Evolutionary conservation across 257 asterid genomes (phyloP), one percentile per base, ranked within the genome.

Genomic region (Scutellaria minor): DNA sequence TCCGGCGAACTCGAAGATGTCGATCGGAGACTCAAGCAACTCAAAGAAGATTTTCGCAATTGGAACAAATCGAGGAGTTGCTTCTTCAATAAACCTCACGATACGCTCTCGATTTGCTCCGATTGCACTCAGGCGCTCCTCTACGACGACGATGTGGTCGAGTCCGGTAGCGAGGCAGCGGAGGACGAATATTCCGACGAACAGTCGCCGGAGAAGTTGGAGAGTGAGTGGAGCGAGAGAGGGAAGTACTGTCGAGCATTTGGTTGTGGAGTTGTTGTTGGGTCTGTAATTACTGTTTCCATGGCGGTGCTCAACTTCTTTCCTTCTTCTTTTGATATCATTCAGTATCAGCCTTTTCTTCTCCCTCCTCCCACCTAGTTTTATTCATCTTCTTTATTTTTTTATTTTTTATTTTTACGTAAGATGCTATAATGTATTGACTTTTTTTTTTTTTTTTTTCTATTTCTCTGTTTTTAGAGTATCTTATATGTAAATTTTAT

Each of bases 311-410:
- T 31, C 37, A 54, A 63, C 10, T 52, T 15, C 47, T 78, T 0
- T 12, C 1, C 0, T 56, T 4, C 18, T 27, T 35, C 10, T 5
- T 2, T 39, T 7, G 10, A 31, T 4, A 3, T 31, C 37, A 0
- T 31, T 3, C 37, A 42, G 9, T 11, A 18, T 37, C 76, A 62
- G 14, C 58, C 10, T 52, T 66, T 68, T 61, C 57, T 66, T 39
- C 61, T 65, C 41, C 80, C 80, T 69, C 86, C 86, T 69, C 86
- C 86, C 1, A 79, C 86, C 1, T 78, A 76, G 42, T 39, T 50
- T 4, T 24, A n/a, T 3, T 6, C 1, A 13, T 64, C 6, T 2
- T 52, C 6, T n/a, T 12, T 15, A 45, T 10, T 27, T 24, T 2
- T 2, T 18, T 18, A 18, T 18, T 18, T 18, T 18, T 18, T 18